These are phyloP conservation scores for Coffea eugenioides DNA, from an alignment of 257 asterid species.

Conservation along the genomic window DNA sequence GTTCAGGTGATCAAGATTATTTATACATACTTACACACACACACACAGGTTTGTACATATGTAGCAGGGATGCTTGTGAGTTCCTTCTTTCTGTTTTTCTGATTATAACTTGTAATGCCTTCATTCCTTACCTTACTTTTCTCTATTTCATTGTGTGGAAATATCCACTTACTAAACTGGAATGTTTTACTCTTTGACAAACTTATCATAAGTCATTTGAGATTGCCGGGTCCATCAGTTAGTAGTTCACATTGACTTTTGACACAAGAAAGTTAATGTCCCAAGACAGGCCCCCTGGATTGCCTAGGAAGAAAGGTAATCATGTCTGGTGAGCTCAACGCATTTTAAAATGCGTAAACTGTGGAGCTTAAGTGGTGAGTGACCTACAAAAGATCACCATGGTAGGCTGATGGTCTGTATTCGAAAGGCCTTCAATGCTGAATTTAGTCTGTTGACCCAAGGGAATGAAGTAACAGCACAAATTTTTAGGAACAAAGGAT, in stretches of 20 bases:
- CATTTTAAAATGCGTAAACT: not conserved
- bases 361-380: not conserved
- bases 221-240: not conserved
- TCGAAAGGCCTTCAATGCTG: not conserved
- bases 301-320: not conserved
- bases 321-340: not conserved
- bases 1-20: too few relatives aligned
- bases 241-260: not conserved
- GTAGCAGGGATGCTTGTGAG: conserved; percentile 78
- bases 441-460: not conserved
- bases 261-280: not conserved
- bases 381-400: not conserved
- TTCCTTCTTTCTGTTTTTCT: conserved; percentile 19
- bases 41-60: too few relatives aligned
- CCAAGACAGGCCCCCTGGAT: not conserved
- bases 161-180: not conserved
- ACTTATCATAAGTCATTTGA: not conserved
- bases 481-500: not conserved
- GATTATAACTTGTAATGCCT: not conserved
- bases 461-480: not conserved
- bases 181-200: not conserved
- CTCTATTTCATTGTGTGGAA: not conserved
- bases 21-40: too few relatives aligned
- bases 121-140: not conserved
- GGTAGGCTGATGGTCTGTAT: not conserved